A percentile compares a stretch with the other conserved stretches of the same genome.
phyloP scores from a whole-genome alignment of 495 filamentous ascomycete genomes.

The Podospora anserina region DNA sequence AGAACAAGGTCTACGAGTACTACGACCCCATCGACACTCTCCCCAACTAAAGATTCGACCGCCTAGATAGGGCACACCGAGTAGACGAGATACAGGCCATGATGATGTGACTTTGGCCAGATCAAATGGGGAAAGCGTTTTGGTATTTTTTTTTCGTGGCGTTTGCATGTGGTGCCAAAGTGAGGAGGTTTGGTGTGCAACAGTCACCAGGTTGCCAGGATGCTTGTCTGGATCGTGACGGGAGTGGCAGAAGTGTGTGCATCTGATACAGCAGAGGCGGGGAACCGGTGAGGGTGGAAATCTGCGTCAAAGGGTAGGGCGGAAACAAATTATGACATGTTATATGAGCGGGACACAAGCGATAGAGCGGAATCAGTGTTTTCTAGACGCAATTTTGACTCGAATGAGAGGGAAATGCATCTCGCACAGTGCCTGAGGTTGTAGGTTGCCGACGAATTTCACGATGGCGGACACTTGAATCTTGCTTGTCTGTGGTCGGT shows the following conservation, averaged over 20 bases:
- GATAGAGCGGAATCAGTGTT: background rate
- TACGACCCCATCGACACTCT: conserved; percentile 48
- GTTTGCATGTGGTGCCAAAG: background rate
- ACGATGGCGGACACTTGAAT: background rate
- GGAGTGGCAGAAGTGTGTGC: background rate
- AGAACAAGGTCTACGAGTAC: conserved; percentile 53
- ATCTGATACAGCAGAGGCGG: background rate
- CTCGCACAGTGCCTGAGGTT: background rate
- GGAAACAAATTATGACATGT: background rate
- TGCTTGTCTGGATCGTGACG: background rate
- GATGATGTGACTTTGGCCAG: background rate
- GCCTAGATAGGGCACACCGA: background rate
- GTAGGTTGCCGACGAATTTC: background rate
- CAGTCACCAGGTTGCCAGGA: background rate
- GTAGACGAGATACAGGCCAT: background rate
- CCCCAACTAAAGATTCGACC: background rate
- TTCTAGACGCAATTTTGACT: background rate
- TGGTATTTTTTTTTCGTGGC: background rate
- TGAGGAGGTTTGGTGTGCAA: background rate
- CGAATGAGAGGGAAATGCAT: background rate
- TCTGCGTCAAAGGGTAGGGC: background rate
- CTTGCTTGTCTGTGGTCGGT: background rate
- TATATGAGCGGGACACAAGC: background rate
- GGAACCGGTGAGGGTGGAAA: background rate
- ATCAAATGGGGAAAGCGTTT: background rate